Evolutionary conservation across 495 filamentous ascomycete genomes (phyloP).

Genomic region (Penicillium cinerascens): DNA sequence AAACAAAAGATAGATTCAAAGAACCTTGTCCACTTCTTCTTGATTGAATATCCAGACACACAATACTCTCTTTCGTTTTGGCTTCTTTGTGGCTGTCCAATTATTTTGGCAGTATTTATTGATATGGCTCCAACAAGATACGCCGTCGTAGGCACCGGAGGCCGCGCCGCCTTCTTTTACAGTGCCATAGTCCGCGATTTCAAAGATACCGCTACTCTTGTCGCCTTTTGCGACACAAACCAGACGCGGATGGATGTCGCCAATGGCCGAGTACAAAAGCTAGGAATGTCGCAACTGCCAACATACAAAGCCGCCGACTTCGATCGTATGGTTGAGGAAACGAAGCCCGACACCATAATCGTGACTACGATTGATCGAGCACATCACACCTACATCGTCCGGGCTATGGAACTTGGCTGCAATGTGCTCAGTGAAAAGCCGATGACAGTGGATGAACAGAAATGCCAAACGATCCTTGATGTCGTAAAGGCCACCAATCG

Average conservation of each 20-base stretch:
- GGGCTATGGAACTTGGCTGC: slow-evolving; percentile 53
- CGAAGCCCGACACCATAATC: slow-evolving; percentile 53
- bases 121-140: slow-evolving; percentile 21
- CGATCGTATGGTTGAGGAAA: slow-evolving; percentile 50
- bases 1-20: background rate
- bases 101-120: background rate
- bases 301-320: slow-evolving; percentile 51
- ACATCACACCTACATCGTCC: slow-evolving; percentile 53
- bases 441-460: slow-evolving; percentile 55
- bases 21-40: background rate
- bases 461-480: slow-evolving; percentile 45
- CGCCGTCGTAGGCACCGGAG: slow-evolving; percentile 33
- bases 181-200: slow-evolving; percentile 50
- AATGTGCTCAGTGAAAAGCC: slow-evolving; percentile 58
- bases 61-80: background rate
- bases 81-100: too few species aligned
- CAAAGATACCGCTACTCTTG: slow-evolving; percentile 42
- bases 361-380: slow-evolving; percentile 58
- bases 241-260: slow-evolving; percentile 30
- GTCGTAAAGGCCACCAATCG: slow-evolving; percentile 26
- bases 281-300: slow-evolving; percentile 31
- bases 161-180: slow-evolving; percentile 50
- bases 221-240: slow-evolving; percentile 42
- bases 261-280: slow-evolving; percentile 19
- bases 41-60: background rate